phyloP scores from a whole-genome alignment of 2,329 filamentous ascomycete species.

The Ophiostoma triangulosporum region DNA sequence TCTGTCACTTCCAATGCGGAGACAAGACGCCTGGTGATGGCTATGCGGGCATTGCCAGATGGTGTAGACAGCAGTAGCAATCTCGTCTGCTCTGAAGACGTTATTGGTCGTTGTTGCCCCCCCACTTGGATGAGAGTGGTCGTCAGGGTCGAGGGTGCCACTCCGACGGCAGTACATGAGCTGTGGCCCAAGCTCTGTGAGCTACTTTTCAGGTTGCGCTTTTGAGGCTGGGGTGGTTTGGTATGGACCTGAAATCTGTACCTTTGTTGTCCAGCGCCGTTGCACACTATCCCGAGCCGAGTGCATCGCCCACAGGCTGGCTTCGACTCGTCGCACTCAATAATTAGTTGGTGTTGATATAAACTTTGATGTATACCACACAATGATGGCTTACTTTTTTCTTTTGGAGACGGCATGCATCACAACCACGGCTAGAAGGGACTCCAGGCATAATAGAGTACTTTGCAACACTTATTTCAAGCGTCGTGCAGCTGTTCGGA shows the following conservation, averaged over 20 bases:
- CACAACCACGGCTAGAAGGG: constrained; percentile 12
- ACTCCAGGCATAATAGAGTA: constrained; percentile 10
- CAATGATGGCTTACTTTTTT: constrained; percentile 13
- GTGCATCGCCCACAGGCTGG: constrained; percentile 11
- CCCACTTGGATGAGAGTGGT: neutral
- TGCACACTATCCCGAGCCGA: constrained; percentile 10
- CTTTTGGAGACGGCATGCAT: constrained; percentile 13
- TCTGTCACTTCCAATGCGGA: constrained; percentile 8
- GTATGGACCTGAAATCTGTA: constrained; percentile 11
- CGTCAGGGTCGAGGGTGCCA: no score
- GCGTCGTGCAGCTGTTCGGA: neutral
- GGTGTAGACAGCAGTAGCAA: neutral
- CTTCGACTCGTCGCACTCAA: constrained; percentile 11
- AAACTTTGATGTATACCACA: neutral
- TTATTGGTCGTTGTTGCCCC: neutral
- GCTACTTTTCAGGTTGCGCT: neutral
- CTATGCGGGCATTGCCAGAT: neutral
- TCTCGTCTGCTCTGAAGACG: neutral
- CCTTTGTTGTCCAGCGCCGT: constrained; percentile 10
- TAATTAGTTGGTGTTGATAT: neutral
- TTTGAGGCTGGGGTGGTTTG: neutral
- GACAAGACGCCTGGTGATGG: constrained; percentile 4
- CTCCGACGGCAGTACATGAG: neutral
- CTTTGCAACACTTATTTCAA: neutral
- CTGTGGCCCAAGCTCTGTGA: neutral